Evolutionary conservation across 2,329 filamentous ascomycete genomes (phyloP), one percentile per base, ranked within the genome.

Genomic region (Ilyonectria mors-panacis): DNA sequence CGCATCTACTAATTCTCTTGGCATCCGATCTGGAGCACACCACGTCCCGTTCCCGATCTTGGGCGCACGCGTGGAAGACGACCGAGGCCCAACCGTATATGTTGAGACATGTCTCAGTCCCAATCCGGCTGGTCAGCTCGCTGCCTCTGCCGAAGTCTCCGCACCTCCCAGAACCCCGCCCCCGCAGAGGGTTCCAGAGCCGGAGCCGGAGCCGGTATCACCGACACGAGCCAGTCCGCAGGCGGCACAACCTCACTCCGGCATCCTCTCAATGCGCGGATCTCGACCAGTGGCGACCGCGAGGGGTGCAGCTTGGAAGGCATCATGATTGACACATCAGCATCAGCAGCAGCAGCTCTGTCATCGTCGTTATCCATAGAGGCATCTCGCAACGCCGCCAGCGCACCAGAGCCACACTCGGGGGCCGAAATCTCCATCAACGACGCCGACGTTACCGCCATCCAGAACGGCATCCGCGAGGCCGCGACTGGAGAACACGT

Each of bases 381-480:
- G 17, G 39, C 5, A 42, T 42, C 39, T 42, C 39, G 39, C 15
- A 33, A 47, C 17, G 30, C 44, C 33, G 28, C 37, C n/a, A 59
- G 21, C n/a, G 45, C 42, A n/a, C 35, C 50, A 26, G 56, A 44
- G 19, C 35, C 44, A 15, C 17, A 48, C 8, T 10, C 42, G 23
- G 61, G 47, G 21, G 33, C 57, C 54, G 75, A 68, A 61, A 66
- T 61, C n/a, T 23, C 55, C 67, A 70, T 77, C 66, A 71, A 73
- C 37, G 73, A 75, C 48, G 65, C 58, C 59, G 77, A 79, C 67
- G 72, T 76, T 67, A 73, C 73, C 58, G 66, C 65, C 37, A 51
- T 72, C 53, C 71, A 75, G 60, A 69, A 73, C 47, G 65, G 66
- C 35, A 67, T 76, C 50, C 70, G 62, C 26, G 71, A 76, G 54